Evolutionary conservation across 257 asterid species (phyloP), one percentile per base, ranked within the genome.

Genomic region (Gentiana macrophylla): DNA sequence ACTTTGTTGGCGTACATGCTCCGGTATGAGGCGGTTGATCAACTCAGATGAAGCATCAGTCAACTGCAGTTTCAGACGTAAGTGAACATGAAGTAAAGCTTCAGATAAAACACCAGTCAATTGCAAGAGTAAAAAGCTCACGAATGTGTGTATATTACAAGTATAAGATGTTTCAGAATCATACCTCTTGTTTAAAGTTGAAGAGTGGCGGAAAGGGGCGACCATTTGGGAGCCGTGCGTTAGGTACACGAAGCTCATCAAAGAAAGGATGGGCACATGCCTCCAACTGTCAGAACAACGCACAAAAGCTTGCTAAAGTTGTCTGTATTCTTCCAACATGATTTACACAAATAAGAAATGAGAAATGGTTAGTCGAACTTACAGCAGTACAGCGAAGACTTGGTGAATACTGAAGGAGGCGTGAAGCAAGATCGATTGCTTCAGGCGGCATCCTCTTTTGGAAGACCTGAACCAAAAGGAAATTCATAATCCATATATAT

Each of bases 361-460:
- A 68, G 57, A 53, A 46, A 35, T 13, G 53, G 48, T 36, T n/a
- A 48, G 35, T 37, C 11, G 41, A 38, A 67, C 43, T 70, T 60
- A 79, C 91, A 38, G 97, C 94, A 60, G 94, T 76, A 75, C 95
- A 89, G 47, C 97, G 91, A 65, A 89, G 97, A 75, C 84, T 85
- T 49, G 97, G 97, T 37, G 97, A 89, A 69, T 89, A 89, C 53
- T 89, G 97, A 60, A 89, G 91, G 53, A 89, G 82, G 59, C 97
- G 75, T 13, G 97, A 85, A 67, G 94, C 84, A 72, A 89, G 94
- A 71, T 89, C 97, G 63, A 89, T 89, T 64, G 97, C 94, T 72
- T 85, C 97, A 45, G 95, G 91, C 65, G 97, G 97, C 97, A 89
- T 89, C 61, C 95, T 73, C 72, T 85, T 85, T 57, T 85, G 94